phyloP scores from a whole-genome alignment of 129 eudicot species.

The Deinandra increscens region DNA sequence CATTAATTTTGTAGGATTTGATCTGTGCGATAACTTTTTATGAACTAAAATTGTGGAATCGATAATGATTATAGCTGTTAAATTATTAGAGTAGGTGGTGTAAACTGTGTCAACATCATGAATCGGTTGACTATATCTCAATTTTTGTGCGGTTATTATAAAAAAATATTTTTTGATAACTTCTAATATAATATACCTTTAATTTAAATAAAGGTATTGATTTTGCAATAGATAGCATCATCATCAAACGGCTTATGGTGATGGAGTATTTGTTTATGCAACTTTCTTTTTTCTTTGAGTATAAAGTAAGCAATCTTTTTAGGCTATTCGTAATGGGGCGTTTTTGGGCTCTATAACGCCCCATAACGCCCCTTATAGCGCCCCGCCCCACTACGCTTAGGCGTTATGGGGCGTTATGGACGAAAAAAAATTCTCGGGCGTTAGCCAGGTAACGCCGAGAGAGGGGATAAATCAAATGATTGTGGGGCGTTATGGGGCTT shows the following conservation, averaged over 20 bases:
- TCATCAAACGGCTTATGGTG: neutral
- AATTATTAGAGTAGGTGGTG: slow-evolving; percentile 11
- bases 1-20: neutral
- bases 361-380: no score
- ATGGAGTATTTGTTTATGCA: neutral
- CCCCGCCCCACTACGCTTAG: no score
- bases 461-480: no score
- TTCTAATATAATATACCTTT: no score
- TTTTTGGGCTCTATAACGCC: no score
- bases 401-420: no score
- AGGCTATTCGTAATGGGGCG: no score
- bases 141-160: neutral
- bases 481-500: no score
- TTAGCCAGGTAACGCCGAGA: no score
- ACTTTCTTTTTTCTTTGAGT: neutral
- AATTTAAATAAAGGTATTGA: neutral
- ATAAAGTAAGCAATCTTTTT: slow-evolving; percentile 27
- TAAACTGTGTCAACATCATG: slow-evolving; percentile 9
- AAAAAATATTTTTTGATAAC: neutral
- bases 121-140: slow-evolving; percentile 8
- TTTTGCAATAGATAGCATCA: neutral
- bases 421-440: no score
- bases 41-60: neutral
- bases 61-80: slow-evolving; percentile 11
- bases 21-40: neutral